phyloP scores from a whole-genome alignment of 2,329 filamentous ascomycete genomes.

The Colletotrichum melonis region DNA sequence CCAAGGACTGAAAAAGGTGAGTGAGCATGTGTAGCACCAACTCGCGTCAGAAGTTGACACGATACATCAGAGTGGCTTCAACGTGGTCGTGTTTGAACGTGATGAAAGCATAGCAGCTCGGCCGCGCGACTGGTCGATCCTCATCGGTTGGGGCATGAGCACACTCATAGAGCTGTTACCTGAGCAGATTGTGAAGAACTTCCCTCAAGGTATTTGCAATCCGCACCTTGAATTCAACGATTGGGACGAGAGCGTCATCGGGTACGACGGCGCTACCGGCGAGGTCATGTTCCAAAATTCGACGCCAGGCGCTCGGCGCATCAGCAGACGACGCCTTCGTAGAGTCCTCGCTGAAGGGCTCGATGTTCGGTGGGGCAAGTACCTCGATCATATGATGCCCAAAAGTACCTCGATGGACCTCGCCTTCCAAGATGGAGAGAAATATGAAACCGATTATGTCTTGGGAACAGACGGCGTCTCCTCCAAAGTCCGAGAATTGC shows the following conservation, averaged over 20 bases:
- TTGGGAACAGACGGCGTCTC: slow-evolving; percentile 47
- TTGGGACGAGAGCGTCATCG: slow-evolving; percentile 44
- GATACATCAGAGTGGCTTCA: slow-evolving; percentile 44
- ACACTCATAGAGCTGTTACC: slow-evolving; percentile 48
- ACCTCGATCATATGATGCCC: slow-evolving; percentile 8
- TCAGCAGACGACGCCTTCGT: slow-evolving; percentile 48
- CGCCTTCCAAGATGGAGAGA: slow-evolving; percentile 42
- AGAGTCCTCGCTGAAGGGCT: slow-evolving; percentile 45
- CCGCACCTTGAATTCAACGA: slow-evolving; percentile 46
- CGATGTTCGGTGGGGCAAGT: slow-evolving; percentile 46
- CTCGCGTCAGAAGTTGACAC: background rate
- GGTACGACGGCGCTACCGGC: slow-evolving; percentile 49
- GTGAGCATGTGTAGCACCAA: background rate
- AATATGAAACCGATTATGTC: slow-evolving; percentile 41
- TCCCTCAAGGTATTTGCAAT: slow-evolving; percentile 48
- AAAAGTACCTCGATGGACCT: slow-evolving; percentile 37
- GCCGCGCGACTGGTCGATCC: slow-evolving; percentile 52
- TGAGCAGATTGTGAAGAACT: slow-evolving; percentile 41
- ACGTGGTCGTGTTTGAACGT: slow-evolving; percentile 45
- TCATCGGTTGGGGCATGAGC: slow-evolving; percentile 53
- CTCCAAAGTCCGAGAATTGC: slow-evolving; percentile 44
- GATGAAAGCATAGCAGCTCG: slow-evolving; percentile 44
- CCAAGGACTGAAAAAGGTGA: slow-evolving; percentile 49
- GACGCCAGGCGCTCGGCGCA: slow-evolving; percentile 47
- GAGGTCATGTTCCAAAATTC: slow-evolving; percentile 47